Base-by-base conservation (phyloP, 495 filamentous ascomycete genomes). In the Xylaria venustula region DNA sequence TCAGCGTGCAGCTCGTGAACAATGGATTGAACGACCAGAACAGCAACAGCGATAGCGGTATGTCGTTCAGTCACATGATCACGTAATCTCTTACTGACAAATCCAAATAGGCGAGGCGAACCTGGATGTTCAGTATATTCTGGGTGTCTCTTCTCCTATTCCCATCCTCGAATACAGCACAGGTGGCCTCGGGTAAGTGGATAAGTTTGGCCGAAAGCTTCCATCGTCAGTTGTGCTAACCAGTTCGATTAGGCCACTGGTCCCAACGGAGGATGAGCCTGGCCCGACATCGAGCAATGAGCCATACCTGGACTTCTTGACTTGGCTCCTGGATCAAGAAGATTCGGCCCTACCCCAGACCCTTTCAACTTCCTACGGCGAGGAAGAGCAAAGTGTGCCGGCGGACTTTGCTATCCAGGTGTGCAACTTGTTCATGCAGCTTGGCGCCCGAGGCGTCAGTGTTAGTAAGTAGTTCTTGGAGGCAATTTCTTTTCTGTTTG, bases 251-350 rank as follows among this genome's bases (percentile, higher is more conserved):
- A 70, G 68, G 56, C 77, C 78, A 2, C 82, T 90, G 30, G 76
- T 86, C 8, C 88, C 88, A 1, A 87, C 90, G 57, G 72, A 83
- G 4, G 81, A 85, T 60, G 71, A 85, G 59, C 83, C 85, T 0
- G 78, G 47, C 51, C 71, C 36, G 68, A 75, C 57, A 62, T 75
- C 57, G 62, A 80, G 64, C 49, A 92, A 92, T 71, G 89, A 93
- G 79, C 90, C 90, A 0, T 94, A 90, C 69, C 76, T 92, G 5
- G 82, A 86, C 2, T 91, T 87, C 63, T 80, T 94, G 28, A 82
- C 85, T 19, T 89, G 69, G 14, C 65, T 78, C 26, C 58, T 74
- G 12, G 61, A 58, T 23, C 66, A 67, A 25, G 52, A 66, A 0
- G 68, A 76, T 64, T 51, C 48, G 9, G 77, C 84, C n/a, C 75